These are phyloP conservation scores for Kalmusia sp. DNA, from an alignment of 2,329 filamentous ascomycete genomes.

Conservation along the genomic window DNA sequence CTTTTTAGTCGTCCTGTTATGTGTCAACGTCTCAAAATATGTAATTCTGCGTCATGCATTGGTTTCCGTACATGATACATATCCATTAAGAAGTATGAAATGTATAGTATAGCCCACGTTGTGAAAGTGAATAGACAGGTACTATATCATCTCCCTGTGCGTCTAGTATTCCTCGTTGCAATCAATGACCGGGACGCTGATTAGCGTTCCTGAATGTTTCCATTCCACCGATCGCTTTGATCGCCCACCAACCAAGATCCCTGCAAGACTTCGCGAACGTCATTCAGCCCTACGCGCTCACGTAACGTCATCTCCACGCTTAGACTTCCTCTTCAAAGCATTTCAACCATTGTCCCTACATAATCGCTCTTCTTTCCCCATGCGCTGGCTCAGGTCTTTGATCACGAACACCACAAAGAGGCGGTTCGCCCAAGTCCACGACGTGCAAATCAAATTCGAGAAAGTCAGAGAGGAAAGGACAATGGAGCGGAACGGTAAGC, in stretches of 20 bases:
- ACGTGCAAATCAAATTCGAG: conserved; percentile 23
- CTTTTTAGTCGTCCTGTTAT: neutral
- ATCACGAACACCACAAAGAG: conserved; percentile 12
- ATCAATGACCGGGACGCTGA: no score
- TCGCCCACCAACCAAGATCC: conserved; percentile 1
- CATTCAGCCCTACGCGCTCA: conserved; percentile 1
- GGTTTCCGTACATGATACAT: no score
- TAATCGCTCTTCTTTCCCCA: neutral
- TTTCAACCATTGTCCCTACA: neutral
- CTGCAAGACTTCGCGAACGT: neutral
- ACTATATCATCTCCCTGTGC: no score
- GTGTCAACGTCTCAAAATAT: neutral
- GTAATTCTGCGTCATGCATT: no score
- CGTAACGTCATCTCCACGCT: conserved; percentile 4
- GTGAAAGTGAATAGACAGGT: no score
- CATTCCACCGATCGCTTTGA: conserved; percentile 4
- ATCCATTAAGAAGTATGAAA: no score
- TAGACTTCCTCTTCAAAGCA: neutral
- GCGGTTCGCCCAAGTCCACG: conserved; percentile 39
- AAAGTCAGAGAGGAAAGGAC: conserved; percentile 11
- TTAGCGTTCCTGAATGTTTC: neutral
- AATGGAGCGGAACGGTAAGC: conserved; percentile 30
- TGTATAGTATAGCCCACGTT: no score
- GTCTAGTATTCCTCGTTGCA: no score
- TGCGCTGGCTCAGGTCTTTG: neutral